phyloP scores from a whole-genome alignment of 2,329 filamentous ascomycete species.

The Hypoxylon sp. region DNA sequence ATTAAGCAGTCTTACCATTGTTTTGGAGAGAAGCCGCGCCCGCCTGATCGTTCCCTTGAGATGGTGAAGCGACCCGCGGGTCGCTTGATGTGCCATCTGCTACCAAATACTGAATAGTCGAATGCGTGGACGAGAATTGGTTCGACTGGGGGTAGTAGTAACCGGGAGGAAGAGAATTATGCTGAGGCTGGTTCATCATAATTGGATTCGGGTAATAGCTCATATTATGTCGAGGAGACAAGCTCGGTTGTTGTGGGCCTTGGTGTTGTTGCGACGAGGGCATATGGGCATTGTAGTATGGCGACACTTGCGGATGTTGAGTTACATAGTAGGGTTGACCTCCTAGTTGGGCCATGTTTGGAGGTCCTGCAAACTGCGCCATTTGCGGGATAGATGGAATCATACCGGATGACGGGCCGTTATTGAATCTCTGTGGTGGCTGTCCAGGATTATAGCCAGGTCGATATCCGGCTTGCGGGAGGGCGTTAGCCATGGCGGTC shows the following conservation, averaged over 20 bases:
- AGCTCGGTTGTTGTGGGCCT: constrained; percentile 49
- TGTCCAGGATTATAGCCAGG: constrained; percentile 57
- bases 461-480: constrained; percentile 61
- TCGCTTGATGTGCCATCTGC: constrained; percentile 51
- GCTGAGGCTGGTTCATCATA: constrained; percentile 60
- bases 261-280: constrained; percentile 57
- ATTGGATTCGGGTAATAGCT: constrained; percentile 62
- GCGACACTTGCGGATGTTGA: constrained; percentile 61
- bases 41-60: constrained; percentile 44
- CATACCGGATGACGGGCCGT: constrained; percentile 56
- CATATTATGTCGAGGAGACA: constrained; percentile 59
- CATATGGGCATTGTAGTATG: constrained; percentile 62
- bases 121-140: constrained; percentile 57
- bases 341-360: constrained; percentile 57
- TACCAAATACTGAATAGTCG: constrained; percentile 54
- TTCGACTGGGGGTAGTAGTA: constrained; percentile 63
- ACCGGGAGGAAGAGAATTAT: constrained; percentile 52
- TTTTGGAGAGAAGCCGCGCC: constrained; percentile 33
- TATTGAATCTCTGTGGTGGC: constrained; percentile 54
- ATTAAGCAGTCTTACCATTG: constrained; percentile 51
- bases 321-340: constrained; percentile 65
- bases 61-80: constrained; percentile 40
- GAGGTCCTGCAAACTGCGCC: constrained; percentile 59
- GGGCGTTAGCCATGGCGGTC: constrained; percentile 60
- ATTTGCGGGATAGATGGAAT: constrained; percentile 59